These are phyloP conservation scores for Apiospora phragmitis DNA, from an alignment of 2,329 filamentous ascomycete species.

Conservation along the genomic window DNA sequence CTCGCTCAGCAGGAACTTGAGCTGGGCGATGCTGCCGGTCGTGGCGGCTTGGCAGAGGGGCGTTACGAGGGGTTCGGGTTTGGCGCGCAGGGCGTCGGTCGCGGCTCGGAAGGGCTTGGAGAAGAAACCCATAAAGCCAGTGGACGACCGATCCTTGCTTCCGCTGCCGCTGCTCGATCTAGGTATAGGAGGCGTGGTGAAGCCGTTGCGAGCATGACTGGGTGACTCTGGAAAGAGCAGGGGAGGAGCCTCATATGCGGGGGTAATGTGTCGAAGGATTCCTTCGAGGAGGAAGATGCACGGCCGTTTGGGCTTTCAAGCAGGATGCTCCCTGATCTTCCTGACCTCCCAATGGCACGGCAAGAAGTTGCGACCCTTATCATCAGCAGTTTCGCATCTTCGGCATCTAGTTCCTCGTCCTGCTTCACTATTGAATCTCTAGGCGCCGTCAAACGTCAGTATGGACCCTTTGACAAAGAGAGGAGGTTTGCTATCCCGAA, in stretches of 20 bases:
- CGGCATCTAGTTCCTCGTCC: neutral
- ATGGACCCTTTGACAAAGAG: neutral
- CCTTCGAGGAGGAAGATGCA: neutral
- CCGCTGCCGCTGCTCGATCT: neutral
- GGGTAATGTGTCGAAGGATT: neutral
- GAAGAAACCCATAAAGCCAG: constrained; percentile 18
- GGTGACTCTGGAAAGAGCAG: neutral
- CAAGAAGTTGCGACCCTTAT: neutral
- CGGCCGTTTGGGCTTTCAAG: neutral
- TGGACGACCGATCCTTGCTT: constrained; percentile 1
- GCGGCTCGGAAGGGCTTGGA: constrained; percentile 27
- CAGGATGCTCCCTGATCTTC: neutral
- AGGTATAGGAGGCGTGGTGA: neutral
- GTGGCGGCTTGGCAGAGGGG: constrained; percentile 23
- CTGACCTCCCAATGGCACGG: neutral
- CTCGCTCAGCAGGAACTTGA: constrained; percentile 21
- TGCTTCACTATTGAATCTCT: neutral
- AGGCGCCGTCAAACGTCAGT: neutral
- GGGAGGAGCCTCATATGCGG: neutral
- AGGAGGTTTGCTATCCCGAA: neutral
- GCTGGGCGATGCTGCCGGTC: constrained; percentile 18
- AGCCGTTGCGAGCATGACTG: neutral
- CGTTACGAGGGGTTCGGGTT: constrained; percentile 23
- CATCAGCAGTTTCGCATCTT: neutral
- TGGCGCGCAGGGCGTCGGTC: constrained; percentile 19